Evolutionary conservation across 768 basidiomycete genomes (phyloP), one percentile per base, ranked within the genome.

Genomic region (Kwoniella sp.): DNA sequence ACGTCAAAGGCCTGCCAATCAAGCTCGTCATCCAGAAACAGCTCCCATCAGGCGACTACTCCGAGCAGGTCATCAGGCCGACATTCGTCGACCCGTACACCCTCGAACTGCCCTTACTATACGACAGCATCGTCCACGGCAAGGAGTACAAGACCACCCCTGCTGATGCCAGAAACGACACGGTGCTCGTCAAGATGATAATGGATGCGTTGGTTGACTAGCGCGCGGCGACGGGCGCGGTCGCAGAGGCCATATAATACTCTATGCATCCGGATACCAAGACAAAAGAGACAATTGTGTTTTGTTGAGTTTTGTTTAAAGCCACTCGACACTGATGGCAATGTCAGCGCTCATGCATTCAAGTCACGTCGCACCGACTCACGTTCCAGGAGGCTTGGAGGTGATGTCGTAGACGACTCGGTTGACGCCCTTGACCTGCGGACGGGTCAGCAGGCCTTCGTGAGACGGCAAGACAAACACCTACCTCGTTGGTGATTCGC

Each of bases 401-500:
- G 93, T 95, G 52, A 98, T 89, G 69, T 99, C 95, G 56, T 77
- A 77, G 8, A 89, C 89, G 34, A 96, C 87, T 33, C 92, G 84
- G 77, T 96, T 96, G 72, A 98, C 84, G n/a, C 95, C 95, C 57
- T 80, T 78, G 50, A 73, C 66, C 56, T 51, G 40, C n/a, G 11
- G 25, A 17, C n/a, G n/a, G n/a, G n/a, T n/a, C n/a, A n/a, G n/a
- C n/a, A n/a, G n/a, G n/a, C n/a, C n/a, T n/a, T n/a, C n/a, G 15
- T 40, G n/a, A 40, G 2, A 38, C 12, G 11, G 36, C 33, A 37
- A 23, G 34, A 15, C 14, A 36, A 19, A 15, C n/a, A 42, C 53
- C 37, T 7, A 95, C 93, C 75, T 99, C 95, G 74, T 98, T 99
- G 31, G 95, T 99, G 60, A 99, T 98, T 50, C 95, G 81, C 40